These are phyloP conservation scores for Apostasia ramifera DNA, from an alignment of 106 monocot species.

Conservation along the genomic window DNA sequence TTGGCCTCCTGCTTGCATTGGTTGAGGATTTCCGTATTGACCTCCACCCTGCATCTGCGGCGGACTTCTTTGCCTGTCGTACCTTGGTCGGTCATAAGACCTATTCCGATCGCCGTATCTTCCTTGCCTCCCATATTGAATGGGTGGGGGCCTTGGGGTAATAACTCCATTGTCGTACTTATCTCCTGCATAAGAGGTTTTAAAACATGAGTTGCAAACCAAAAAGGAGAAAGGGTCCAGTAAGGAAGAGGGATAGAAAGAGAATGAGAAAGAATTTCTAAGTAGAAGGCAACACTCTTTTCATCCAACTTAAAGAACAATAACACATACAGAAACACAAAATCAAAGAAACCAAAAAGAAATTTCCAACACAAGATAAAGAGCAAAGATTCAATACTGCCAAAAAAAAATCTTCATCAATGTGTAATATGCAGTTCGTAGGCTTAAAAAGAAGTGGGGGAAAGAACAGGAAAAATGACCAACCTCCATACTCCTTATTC, in stretches of 20 bases:
- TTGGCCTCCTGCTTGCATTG: too few species aligned
- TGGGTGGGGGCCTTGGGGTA: constrained; percentile 85
- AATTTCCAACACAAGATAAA: background rate
- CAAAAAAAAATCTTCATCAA: too few species aligned
- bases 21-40: background rate
- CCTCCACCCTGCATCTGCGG: constrained; percentile 1
- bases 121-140: constrained; percentile 63
- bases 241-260: background rate
- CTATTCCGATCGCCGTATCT: constrained; percentile 57
- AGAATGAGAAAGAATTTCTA: background rate
- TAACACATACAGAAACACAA: too few species aligned
- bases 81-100: constrained; percentile 49
- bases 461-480: constrained; percentile 2
- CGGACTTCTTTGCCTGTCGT: constrained; percentile 27
- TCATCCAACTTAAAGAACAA: too few species aligned
- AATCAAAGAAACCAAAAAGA: background rate
- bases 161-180: constrained; percentile 96
- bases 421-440: background rate
- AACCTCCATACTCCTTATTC: constrained; percentile 97
- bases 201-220: too few species aligned
- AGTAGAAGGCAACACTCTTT: background rate
- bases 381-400: background rate
- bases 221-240: too few species aligned
- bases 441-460: background rate
- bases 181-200: constrained; percentile 42